A percentile compares a stretch with the other conserved stretches of the same genome.
phyloP scores from a whole-genome alignment of 768 basidiomycete species.

The Fomitopsis pulvina region DNA sequence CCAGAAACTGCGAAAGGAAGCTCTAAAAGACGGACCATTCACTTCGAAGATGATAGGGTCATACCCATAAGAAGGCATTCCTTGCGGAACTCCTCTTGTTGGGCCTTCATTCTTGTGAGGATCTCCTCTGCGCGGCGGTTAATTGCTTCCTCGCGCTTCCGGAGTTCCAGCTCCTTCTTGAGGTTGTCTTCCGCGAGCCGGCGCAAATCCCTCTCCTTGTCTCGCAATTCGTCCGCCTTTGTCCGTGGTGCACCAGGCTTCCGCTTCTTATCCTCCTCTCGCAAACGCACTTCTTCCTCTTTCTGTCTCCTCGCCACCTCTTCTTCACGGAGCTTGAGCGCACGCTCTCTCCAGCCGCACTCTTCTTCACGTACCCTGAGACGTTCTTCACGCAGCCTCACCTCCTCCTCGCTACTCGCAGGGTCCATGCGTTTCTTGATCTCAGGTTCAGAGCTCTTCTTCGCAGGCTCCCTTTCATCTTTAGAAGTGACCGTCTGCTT shows the following conservation, averaged over 20 bases:
- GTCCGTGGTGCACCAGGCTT: slow-evolving; percentile 7
- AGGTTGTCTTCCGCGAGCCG: slow-evolving; percentile 20
- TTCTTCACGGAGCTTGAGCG: background rate
- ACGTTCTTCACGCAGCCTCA: background rate
- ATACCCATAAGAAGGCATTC: slow-evolving; percentile 2
- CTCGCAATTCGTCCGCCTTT: slow-evolving; percentile 19
- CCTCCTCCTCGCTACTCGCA: background rate
- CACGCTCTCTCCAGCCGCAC: background rate
- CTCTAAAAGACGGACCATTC: too few relatives aligned
- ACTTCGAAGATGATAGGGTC: background rate
- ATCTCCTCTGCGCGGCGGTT: slow-evolving; percentile 8
- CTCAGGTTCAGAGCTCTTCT: background rate
- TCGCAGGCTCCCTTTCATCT: background rate
- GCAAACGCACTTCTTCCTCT: slow-evolving; percentile 13
- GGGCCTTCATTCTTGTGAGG: background rate
- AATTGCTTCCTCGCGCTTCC: slow-evolving; percentile 12
- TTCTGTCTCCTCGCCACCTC: background rate
- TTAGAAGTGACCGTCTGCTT: background rate
- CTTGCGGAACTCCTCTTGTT: background rate
- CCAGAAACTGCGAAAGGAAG: too few relatives aligned
- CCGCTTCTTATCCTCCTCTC: slow-evolving; percentile 19
- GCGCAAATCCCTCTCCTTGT: slow-evolving; percentile 14
- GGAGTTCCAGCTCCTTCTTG: slow-evolving; percentile 21
- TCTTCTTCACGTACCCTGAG: background rate
- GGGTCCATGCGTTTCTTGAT: background rate